phyloP scores from a whole-genome alignment of 192 early-diverging fungal genomes.

The Cladochytrium replicatum region DNA sequence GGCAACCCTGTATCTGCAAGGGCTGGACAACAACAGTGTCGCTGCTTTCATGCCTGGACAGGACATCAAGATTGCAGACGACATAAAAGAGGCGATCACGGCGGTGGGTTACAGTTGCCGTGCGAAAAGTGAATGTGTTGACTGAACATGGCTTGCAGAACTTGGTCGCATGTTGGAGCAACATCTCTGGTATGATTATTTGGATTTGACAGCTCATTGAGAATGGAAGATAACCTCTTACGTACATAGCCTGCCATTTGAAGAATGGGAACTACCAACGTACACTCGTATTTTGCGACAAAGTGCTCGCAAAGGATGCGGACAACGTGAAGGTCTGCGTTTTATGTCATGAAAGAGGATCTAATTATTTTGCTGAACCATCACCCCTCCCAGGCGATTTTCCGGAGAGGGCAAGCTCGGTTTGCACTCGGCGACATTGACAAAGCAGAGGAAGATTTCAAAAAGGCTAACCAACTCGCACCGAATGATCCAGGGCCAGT shows the following conservation, averaged over 20 bases:
- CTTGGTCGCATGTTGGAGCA: constrained; percentile 29
- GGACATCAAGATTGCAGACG: constrained; percentile 10
- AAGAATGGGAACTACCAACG: constrained; percentile 18
- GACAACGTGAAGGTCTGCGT: constrained; percentile 23
- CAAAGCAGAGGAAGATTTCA: constrained; percentile 26
- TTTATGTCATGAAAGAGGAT: not conserved
- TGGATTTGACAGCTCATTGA: constrained; percentile 4
- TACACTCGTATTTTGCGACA: constrained; percentile 17
- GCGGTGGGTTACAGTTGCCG: constrained; percentile 11
- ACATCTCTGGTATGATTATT: constrained; percentile 34
- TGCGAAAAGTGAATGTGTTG: not conserved
- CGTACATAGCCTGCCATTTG: constrained; percentile 25
- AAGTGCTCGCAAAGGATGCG: constrained; percentile 24
- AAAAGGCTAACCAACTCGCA: constrained; percentile 23
- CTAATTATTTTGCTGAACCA: constrained; percentile 5
- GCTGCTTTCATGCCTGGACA: constrained; percentile 13
- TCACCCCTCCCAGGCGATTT: constrained; percentile 15
- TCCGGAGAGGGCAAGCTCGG: constrained; percentile 28
- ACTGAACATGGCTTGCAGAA: constrained; percentile 9
- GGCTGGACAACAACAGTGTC: constrained; percentile 24
- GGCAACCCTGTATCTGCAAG: constrained; percentile 25
- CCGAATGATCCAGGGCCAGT: constrained; percentile 28
- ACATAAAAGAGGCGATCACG: constrained; percentile 21
- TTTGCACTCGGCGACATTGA: constrained; percentile 19
- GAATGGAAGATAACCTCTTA: not conserved